Conservation (phyloP, 495 filamentous ascomycete species). For the Cryomyces minteri region DNA sequence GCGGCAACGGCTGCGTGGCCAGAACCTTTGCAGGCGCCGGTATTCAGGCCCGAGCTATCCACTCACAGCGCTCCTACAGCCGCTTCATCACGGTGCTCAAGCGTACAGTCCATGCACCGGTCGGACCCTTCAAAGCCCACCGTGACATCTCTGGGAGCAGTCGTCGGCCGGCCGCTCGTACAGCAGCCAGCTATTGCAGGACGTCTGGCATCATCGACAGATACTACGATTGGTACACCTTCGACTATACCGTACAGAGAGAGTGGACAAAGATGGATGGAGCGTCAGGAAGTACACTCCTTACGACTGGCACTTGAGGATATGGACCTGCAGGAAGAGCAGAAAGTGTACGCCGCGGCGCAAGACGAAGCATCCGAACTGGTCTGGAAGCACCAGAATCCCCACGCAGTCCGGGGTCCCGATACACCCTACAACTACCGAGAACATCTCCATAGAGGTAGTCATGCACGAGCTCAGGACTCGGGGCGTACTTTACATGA, state of each 20-base stretch:
- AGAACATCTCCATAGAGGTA: slow-evolving; percentile 39
- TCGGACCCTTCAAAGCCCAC: neutral
- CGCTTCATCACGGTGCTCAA: neutral
- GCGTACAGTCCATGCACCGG: neutral
- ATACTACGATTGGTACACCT: slow-evolving; percentile 18
- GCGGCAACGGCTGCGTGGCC: slow-evolving; percentile 2
- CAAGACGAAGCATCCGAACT: slow-evolving; percentile 76
- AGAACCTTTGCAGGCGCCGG: too few relatives aligned
- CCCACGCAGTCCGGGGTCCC: slow-evolving; percentile 32
- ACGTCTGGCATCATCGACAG: neutral
- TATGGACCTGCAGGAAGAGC: slow-evolving; percentile 56
- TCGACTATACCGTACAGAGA: slow-evolving; percentile 54
- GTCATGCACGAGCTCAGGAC: slow-evolving; percentile 42
- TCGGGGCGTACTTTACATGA: slow-evolving; percentile 30
- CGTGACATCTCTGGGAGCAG: too few relatives aligned
- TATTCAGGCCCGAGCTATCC: too few relatives aligned
- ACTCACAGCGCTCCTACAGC: too few relatives aligned
- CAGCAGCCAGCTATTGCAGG: neutral
- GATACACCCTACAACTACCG: slow-evolving; percentile 44
- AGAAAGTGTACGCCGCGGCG: slow-evolving; percentile 50
- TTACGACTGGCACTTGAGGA: slow-evolving; percentile 65
- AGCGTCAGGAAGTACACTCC: slow-evolving; percentile 66
- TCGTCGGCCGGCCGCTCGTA: too few relatives aligned
- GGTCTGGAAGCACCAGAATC: slow-evolving; percentile 68
- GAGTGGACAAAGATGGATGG: slow-evolving; percentile 63